Evolutionary conservation across 2,329 filamentous ascomycete genomes (phyloP).

Genomic region (Claviceps capensis): DNA sequence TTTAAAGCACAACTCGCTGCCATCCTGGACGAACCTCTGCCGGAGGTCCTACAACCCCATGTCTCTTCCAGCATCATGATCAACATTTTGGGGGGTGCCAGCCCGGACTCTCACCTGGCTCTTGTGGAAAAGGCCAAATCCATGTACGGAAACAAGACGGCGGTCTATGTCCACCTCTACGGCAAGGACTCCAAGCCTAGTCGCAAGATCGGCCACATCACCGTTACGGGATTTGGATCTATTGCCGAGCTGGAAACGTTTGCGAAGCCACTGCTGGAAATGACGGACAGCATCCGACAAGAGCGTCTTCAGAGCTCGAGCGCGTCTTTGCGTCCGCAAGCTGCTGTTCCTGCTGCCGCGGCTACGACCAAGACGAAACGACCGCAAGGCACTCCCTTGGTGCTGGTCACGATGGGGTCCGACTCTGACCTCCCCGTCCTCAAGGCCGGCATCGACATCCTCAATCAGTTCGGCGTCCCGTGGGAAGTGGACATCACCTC

Average conservation of each 20-base stretch:
- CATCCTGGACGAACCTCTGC: conserved; percentile 54
- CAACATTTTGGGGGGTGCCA: conserved; percentile 63
- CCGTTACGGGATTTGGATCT: conserved; percentile 57
- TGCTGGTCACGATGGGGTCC: conserved; percentile 74
- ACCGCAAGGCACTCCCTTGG: conserved; percentile 33
- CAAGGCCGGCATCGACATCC: conserved; percentile 49
- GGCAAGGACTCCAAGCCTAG: conserved; percentile 79
- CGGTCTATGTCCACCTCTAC: conserved; percentile 67
- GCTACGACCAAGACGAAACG: background rate
- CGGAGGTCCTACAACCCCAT: conserved; percentile 41
- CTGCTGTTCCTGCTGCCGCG: background rate
- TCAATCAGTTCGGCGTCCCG: conserved; percentile 57
- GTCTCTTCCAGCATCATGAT: conserved; percentile 60
- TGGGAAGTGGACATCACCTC: conserved; percentile 65
- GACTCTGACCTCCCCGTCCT: conserved; percentile 63
- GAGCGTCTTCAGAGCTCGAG: conserved; percentile 30
- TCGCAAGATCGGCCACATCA: conserved; percentile 93
- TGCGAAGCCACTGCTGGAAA: conserved; percentile 54
- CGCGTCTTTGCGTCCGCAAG: conserved; percentile 18
- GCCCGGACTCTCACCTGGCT: conserved; percentile 44
- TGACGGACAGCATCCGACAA: conserved; percentile 45
- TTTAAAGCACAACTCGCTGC: conserved; percentile 82
- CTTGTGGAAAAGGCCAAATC: conserved; percentile 33
- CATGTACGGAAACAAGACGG: conserved; percentile 30
- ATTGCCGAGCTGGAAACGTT: conserved; percentile 44